phyloP scores from a whole-genome alignment of 2,329 filamentous ascomycete species.

The Cladosporium velox region DNA sequence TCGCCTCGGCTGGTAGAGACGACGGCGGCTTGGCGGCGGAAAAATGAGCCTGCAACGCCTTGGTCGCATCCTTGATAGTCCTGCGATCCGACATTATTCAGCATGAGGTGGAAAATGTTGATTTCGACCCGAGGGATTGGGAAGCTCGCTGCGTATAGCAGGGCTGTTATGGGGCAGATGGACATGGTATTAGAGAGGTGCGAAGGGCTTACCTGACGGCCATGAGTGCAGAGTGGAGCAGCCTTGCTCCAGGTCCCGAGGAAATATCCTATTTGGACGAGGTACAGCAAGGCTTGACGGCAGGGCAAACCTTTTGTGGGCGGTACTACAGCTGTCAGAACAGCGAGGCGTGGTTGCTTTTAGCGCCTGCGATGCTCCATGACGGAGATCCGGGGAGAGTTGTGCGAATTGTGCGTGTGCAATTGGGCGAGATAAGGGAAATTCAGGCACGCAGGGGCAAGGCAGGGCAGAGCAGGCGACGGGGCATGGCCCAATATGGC shows the following conservation, averaged over 20 bases:
- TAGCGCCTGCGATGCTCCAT: slow-evolving; percentile 15
- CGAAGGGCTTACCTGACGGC: slow-evolving; percentile 17
- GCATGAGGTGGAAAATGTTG: not conserved
- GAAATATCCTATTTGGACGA: not conserved
- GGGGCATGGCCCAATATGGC: slow-evolving; percentile 2
- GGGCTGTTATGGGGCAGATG: not conserved
- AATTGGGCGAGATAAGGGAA: slow-evolving; percentile 21
- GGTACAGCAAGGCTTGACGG: slow-evolving; percentile 6
- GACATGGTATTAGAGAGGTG: slow-evolving; percentile 1
- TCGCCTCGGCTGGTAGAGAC: slow-evolving; percentile 64
- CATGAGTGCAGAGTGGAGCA: slow-evolving; percentile 15
- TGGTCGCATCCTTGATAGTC: slow-evolving; percentile 52
- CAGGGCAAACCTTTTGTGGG: slow-evolving; percentile 5
- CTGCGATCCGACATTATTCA: slow-evolving; percentile 33
- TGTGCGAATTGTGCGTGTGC: slow-evolving; percentile 1
- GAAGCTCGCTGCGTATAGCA: not conserved
- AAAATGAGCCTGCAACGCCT: slow-evolving; percentile 49
- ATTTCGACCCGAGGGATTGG: not conserved
- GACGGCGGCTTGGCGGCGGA: slow-evolving; percentile 43
- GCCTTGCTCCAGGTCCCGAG: not conserved
- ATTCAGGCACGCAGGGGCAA: slow-evolving; percentile 18
- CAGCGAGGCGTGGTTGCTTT: slow-evolving; percentile 14
- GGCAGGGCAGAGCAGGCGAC: slow-evolving; percentile 1
- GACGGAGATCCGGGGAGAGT: slow-evolving; percentile 11
- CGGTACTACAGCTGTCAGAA: not conserved